Evolutionary conservation across 768 basidiomycete genomes (phyloP).

Genomic region (Amanita thiersii): DNA sequence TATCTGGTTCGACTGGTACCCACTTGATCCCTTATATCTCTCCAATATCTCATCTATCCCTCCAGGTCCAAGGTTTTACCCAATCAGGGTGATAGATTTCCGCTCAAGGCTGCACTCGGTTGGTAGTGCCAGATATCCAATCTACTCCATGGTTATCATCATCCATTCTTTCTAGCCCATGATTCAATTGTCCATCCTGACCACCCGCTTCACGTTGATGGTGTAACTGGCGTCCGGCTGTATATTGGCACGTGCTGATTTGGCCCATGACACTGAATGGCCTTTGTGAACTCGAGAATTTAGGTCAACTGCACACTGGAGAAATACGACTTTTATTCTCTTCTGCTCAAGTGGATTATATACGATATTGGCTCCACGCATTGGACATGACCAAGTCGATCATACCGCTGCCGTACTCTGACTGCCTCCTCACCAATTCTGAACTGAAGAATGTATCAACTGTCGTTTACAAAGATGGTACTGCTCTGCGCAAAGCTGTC

Average conservation of each 20-base stretch:
- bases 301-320: constrained; percentile 62
- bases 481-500: constrained; percentile 46
- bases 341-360: constrained; percentile 77
- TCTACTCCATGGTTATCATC: neutral
- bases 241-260: constrained; percentile 46
- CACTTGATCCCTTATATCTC: neutral
- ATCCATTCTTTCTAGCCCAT: constrained; percentile 33
- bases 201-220: constrained; percentile 61
- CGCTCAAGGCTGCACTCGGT: constrained; percentile 64
- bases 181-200: constrained; percentile 62
- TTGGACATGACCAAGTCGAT: constrained; percentile 55
- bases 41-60: constrained; percentile 5
- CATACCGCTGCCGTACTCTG: constrained; percentile 71
- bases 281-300: neutral
- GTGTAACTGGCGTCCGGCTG: constrained; percentile 60
- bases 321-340: constrained; percentile 78
- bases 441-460: constrained; percentile 53
- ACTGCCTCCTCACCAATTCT: constrained; percentile 58
- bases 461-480: constrained; percentile 44
- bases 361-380: constrained; percentile 76
- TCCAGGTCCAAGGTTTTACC: constrained; percentile 50
- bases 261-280: no score
- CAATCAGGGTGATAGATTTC: constrained; percentile 47
- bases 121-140: constrained; percentile 8
- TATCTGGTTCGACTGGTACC: constrained; percentile 75